These are phyloP conservation scores for Capronia americana DNA, from an alignment of 2,329 filamentous ascomycete species.

Conservation along the genomic window DNA sequence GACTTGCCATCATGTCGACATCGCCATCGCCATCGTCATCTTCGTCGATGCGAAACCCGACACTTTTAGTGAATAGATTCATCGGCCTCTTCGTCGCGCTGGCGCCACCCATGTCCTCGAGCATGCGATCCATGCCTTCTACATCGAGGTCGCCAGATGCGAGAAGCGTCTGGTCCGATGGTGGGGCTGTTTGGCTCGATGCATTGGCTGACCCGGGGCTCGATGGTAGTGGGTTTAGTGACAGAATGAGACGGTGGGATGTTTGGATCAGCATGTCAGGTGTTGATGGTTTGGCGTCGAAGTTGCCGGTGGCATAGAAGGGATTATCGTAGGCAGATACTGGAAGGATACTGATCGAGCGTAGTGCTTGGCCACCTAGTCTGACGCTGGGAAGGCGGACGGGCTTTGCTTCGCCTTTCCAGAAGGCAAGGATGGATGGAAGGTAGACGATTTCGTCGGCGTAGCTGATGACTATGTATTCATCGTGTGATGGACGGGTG, in stretches of 20 bases:
- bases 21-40: constrained; percentile 28
- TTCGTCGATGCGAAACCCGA: constrained; percentile 26
- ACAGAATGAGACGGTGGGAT: constrained; percentile 33
- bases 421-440: constrained; percentile 52
- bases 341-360: constrained; percentile 20
- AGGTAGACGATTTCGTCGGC: constrained; percentile 51
- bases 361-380: constrained; percentile 28
- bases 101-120: constrained; percentile 49
- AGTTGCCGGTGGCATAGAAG: constrained; percentile 13
- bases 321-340: neutral
- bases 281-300: constrained; percentile 19
- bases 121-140: constrained; percentile 55
- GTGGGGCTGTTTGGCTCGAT: constrained; percentile 15
- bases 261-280: constrained; percentile 35
- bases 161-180: constrained; percentile 50
- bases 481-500: constrained; percentile 44
- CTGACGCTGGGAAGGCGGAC: constrained; percentile 27
- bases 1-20: constrained; percentile 30
- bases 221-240: constrained; percentile 26
- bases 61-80: constrained; percentile 30
- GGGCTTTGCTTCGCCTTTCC: constrained; percentile 46
- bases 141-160: constrained; percentile 54
- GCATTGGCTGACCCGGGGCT: constrained; percentile 15
- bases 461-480: constrained; percentile 53
- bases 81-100: constrained; percentile 20